These are phyloP conservation scores for Cochlearia excelsa DNA, from an alignment of 345 rosid species.

Conservation along the genomic window DNA sequence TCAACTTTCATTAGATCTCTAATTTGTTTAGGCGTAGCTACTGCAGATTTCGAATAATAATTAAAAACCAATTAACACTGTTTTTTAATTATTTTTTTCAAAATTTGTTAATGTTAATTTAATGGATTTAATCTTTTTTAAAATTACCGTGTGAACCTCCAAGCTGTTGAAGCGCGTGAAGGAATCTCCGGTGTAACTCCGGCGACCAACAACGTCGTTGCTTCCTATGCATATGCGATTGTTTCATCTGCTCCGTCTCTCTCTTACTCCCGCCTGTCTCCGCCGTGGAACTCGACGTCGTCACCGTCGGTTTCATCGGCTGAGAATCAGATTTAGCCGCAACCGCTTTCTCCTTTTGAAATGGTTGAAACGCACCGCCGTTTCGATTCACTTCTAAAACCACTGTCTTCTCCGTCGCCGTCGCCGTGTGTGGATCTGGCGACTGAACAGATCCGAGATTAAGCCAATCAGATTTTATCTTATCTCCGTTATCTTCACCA, in stretches of 20 bases:
- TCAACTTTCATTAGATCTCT: slow-evolving; percentile 95
- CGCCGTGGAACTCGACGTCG: slow-evolving; percentile 44
- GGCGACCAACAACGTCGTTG: slow-evolving; percentile 95
- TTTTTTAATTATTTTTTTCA: not conserved
- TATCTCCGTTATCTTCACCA: slow-evolving; percentile 27
- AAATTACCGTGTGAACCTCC: slow-evolving; percentile 79
- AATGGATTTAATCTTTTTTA: not conserved
- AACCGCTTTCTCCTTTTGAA: slow-evolving; percentile 43
- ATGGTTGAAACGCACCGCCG: slow-evolving; percentile 84
- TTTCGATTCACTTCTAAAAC: slow-evolving; percentile 58
- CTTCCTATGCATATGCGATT: slow-evolving; percentile 42
- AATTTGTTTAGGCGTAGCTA: slow-evolving; percentile 89
- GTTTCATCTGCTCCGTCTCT: slow-evolving; percentile 30
- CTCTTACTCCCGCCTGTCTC: slow-evolving; percentile 33
- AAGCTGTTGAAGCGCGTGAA: slow-evolving; percentile 80
- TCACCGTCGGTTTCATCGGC: slow-evolving; percentile 28
- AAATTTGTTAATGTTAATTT: not conserved
- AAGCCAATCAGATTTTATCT: slow-evolving; percentile 90
- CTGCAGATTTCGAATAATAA: slow-evolving; percentile 39
- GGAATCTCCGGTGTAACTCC: slow-evolving; percentile 79
- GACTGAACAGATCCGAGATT: slow-evolving; percentile 69
- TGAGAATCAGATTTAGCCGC: slow-evolving; percentile 45
- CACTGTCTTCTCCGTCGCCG: slow-evolving; percentile 40
- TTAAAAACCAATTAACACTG: not conserved
- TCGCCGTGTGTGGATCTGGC: slow-evolving; percentile 50